Conservation (phyloP, 164 flowering plant genomes). For the Hamamelis virginiana region DNA sequence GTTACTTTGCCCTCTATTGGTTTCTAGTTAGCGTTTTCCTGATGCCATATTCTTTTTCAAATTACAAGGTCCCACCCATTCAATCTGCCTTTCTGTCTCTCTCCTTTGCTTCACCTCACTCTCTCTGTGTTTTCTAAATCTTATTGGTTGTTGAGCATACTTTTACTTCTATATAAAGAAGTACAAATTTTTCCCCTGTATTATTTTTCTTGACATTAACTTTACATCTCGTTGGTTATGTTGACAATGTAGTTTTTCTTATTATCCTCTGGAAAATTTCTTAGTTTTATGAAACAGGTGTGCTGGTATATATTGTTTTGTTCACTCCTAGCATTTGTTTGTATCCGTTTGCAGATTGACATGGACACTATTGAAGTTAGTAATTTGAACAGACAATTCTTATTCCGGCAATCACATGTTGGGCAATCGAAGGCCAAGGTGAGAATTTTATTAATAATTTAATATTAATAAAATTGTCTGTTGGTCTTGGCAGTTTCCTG, state of each 20-base stretch:
- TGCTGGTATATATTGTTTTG: not conserved
- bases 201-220: no score
- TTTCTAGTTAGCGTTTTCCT: no score
- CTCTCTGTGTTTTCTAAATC: no score
- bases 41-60: no score
- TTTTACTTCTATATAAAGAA: no score
- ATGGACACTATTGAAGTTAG: conserved; percentile 99
- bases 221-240: not conserved
- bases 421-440: conserved; percentile 97
- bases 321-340: conserved; percentile 3
- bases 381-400: conserved; percentile 91
- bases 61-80: no score
- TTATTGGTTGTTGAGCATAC: no score
- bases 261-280: not conserved
- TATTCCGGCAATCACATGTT: conserved; percentile 84
- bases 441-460: conserved; percentile 18
- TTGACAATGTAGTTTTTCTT: not conserved
- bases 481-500: not conserved
- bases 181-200: no score
- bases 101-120: no score
- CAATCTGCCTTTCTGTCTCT: no score
- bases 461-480: no score
- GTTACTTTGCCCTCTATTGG: no score
- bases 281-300: not conserved
- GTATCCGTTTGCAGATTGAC: conserved; percentile 68